Conservation (phyloP, 2,329 filamentous ascomycete genomes). For the Periglandula ipomoeae region DNA sequence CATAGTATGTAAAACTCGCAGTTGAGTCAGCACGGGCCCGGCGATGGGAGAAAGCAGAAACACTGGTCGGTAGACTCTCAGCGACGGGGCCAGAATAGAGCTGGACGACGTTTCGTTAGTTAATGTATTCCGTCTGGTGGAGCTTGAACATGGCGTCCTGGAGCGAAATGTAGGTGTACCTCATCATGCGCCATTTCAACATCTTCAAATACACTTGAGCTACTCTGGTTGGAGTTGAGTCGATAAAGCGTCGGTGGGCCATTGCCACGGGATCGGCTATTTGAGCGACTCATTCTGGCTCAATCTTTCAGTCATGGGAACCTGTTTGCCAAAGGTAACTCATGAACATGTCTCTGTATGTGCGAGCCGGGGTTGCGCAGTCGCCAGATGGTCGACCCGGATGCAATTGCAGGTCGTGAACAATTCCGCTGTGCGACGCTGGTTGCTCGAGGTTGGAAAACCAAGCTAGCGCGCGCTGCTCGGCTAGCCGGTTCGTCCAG, state of each 20-base stretch:
- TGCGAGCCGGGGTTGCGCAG: neutral
- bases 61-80: conserved; percentile 89
- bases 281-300: neutral
- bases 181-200: conserved; percentile 99
- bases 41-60: conserved; percentile 85
- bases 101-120: conserved; percentile 22
- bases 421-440: too few species aligned
- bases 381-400: neutral
- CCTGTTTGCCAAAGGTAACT: neutral
- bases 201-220: conserved; percentile 77
- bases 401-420: neutral
- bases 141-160: neutral
- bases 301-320: conserved; percentile 4
- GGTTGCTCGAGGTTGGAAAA: neutral
- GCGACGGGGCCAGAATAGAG: conserved; percentile 88
- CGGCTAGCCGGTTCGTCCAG: too few species aligned
- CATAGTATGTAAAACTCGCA: conserved; percentile 83
- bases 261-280: conserved; percentile 1
- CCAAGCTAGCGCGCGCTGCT: neutral
- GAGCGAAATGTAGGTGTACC: conserved; percentile 25
- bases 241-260: conserved; percentile 36
- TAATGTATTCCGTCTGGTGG: neutral
- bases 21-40: conserved; percentile 73
- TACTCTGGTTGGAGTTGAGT: conserved; percentile 61
- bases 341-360: conserved; percentile 2